Base-by-base conservation (phyloP, 768 basidiomycete genomes). In the Leccinum truebloodii region DNA sequence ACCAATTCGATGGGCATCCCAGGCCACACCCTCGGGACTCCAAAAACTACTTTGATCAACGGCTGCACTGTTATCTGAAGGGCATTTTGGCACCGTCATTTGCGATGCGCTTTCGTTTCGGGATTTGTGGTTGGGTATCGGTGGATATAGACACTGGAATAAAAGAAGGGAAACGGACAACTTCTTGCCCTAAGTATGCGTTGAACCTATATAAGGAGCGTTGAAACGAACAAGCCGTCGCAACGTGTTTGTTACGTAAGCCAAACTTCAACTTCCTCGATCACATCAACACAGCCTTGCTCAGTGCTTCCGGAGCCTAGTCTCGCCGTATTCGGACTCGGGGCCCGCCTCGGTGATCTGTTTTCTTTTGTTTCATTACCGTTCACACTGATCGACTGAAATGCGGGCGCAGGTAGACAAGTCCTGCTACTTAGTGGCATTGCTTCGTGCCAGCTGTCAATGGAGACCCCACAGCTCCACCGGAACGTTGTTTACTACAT, bases 31-130 rank as follows among this genome's bases (percentile, higher is more conserved):
- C 39, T 79, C 76, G 0, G 76, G 64, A 66, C 76, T 75, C 89
- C 88, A 90, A 69, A 90, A 90, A 10, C 73, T 76, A 52, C 79
- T 77, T 69, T 90, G 86, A 72, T 90, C 88, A 26, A 83, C 67
- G 1, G 60, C 70, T 26, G 72, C 61, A 0, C 78, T 74, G 63
- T 89, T 88, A 55, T 79, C 78, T 1, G 83, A 78, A 14, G 82
- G 82, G 67, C 87, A 88, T 55, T 66, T 63, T 3, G 61, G 61
- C 4, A 62, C 63, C n/a, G 44, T 20, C 73, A 73, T 73, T 14
- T 13, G 55, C 57, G 58, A 44, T 39, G 6, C 34, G 4, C 32
- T 34, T 18, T 3, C 9, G 12, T 32, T 20, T 59, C 59, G 13
- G 18, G 16, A 54, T 2, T 49, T 16, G 53, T 26, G 10, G n/a